Evolutionary conservation across 192 early-diverging fungal genomes (phyloP).

Genomic region (Backusella mclennaniae): DNA sequence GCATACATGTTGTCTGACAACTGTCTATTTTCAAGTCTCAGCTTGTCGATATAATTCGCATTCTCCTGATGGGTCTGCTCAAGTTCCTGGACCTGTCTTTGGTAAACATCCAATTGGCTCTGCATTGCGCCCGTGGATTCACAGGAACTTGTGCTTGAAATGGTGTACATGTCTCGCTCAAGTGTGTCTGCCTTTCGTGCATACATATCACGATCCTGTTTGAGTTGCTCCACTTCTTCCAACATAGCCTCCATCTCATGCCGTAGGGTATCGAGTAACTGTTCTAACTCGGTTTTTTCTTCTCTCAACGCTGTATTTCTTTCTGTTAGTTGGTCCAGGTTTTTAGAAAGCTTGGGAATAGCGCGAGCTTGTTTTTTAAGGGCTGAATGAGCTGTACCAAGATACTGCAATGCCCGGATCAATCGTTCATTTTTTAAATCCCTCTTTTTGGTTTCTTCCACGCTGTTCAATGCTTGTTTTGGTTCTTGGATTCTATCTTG

Average conservation of each 20-base stretch:
- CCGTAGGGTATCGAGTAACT: background rate
- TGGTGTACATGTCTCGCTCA: background rate
- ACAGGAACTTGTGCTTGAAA: background rate
- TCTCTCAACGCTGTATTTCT: background rate
- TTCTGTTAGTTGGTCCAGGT: background rate
- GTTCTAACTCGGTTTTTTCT: background rate
- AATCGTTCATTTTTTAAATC: background rate
- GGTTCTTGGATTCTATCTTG: background rate
- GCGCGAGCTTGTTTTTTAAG: background rate
- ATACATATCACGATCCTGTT: background rate
- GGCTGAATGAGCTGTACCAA: background rate
- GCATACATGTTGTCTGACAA: background rate
- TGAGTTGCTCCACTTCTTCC: background rate
- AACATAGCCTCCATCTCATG: background rate
- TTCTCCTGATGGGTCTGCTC: background rate
- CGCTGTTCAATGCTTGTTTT: background rate
- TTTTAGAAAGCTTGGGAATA: background rate
- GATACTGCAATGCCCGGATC: background rate
- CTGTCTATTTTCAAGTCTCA: background rate
- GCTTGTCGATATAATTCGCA: background rate
- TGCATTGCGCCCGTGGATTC: background rate
- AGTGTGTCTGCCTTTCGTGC: background rate
- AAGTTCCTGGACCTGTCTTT: background rate
- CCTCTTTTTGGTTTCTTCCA: background rate
- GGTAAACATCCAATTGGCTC: background rate